Evolutionary conservation across 2,329 filamentous ascomycete genomes (phyloP), one percentile per base, ranked within the genome.

Genomic region (Hypomyces perniciosus): DNA sequence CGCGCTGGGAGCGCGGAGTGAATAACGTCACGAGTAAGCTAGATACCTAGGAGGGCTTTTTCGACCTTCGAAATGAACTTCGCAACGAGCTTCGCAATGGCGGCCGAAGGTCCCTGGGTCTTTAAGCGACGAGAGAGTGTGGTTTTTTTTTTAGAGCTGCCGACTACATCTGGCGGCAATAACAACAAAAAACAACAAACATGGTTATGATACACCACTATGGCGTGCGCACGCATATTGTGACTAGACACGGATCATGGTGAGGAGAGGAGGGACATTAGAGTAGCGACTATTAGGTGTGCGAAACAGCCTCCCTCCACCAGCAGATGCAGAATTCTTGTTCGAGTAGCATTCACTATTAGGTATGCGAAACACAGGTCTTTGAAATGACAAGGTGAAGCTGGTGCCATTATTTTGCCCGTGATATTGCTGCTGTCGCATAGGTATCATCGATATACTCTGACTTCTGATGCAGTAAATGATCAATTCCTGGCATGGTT

Each of bases 41-140:
- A 28, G 55, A 59, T 31, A 54, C 44, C 6, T 54, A 52, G 52
- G 49, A 55, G 33, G 55, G 50, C 27, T 54, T 57, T 45, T 54
- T 44, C 20, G 43, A 53, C 12, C 39, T 45, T 41, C 40, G 45
- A 43, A 45, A 34, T 20, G 41, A 30, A 20, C 20, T 20, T 20
- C 20, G 20, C 20, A 20, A 20, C 20, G 20, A 20, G 20, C 20
- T 45, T 41, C 40, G 45, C 45, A 45, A 34, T 20, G 41, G 30
- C 28, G 45, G 34, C 41, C 39, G 49, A 33, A 48, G 33, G 7
- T 35, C 43, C 34, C 30, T 50, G 29, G 51, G 51, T 9, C 41
- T 35, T 20, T 48, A 54, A 44, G n/a, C 29, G 37, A 7, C 26
- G 41, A 43, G 37, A 20, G 33, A 40, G 28, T 20, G 20, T 20